Conservation (phyloP, 1,139 yeast genomes). For the Kodamaea plutei region DNA sequence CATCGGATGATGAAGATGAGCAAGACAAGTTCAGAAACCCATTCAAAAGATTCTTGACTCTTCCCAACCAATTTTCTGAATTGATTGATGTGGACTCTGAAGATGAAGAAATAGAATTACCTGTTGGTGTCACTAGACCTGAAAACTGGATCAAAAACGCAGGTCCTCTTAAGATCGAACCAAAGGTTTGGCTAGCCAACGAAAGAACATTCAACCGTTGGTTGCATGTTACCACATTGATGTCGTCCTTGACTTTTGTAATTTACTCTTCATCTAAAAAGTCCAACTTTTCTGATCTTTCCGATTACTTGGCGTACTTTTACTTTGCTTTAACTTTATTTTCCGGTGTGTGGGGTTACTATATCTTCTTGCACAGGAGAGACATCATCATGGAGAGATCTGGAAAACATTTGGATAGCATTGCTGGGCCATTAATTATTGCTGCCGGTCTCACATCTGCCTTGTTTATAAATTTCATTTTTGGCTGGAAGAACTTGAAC, state of each 20-base stretch:
- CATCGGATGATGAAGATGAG: slow-evolving; percentile 37
- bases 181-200: slow-evolving; percentile 97
- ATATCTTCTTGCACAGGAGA: slow-evolving; percentile 67
- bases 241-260: slow-evolving; percentile 84
- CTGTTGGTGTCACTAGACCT: slow-evolving; percentile 87
- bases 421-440: slow-evolving; percentile 80
- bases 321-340: slow-evolving; percentile 80
- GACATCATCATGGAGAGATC: slow-evolving; percentile 74
- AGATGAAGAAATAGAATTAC: slow-evolving; percentile 77
- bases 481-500: slow-evolving; percentile 46
- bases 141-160: slow-evolving; percentile 74
- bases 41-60: slow-evolving; percentile 20
- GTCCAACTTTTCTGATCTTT: slow-evolving; percentile 54
- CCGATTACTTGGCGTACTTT: slow-evolving; percentile 66
- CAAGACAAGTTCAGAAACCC: slow-evolving; percentile 24
- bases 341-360: slow-evolving; percentile 87
- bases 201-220: slow-evolving; percentile 96
- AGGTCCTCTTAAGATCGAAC: slow-evolving; percentile 91
- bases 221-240: slow-evolving; percentile 85
- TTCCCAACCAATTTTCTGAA: slow-evolving; percentile 34
- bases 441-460: slow-evolving; percentile 68
- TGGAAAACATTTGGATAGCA: slow-evolving; percentile 83
- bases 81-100: slow-evolving; percentile 73
- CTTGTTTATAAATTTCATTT: slow-evolving; percentile 65
- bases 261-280: slow-evolving; percentile 72